A percentile compares a stretch with the other conserved stretches of the same genome.
Evolutionary conservation across 169 alveolate genomes (phyloP).

Genomic region (Plasmodium fragile): DNA sequence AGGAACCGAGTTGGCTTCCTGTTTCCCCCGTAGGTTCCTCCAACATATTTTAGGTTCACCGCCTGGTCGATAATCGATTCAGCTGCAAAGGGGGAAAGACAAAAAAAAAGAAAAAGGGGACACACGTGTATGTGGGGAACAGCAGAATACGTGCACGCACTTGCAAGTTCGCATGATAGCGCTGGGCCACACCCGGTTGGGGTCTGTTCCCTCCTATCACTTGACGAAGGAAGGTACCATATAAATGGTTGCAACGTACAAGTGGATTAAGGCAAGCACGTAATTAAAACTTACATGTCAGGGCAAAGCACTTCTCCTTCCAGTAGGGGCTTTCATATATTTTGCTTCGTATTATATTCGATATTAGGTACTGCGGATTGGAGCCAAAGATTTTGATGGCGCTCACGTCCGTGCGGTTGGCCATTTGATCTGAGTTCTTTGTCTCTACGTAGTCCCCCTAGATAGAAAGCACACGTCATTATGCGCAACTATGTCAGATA

Average conservation of each 20-base stretch:
- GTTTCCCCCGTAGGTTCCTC: slow-evolving; percentile 98
- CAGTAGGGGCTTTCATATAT: slow-evolving; percentile 89
- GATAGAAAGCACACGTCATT: neutral
- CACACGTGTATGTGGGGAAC: neutral
- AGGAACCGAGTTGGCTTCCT: slow-evolving; percentile 96
- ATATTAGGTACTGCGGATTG: slow-evolving; percentile 90
- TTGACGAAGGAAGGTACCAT: neutral
- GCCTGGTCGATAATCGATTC: slow-evolving; percentile 97
- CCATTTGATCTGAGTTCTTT: slow-evolving; percentile 78
- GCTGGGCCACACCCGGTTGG: neutral
- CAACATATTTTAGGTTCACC: slow-evolving; percentile 94
- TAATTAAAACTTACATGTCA: slow-evolving; percentile 76
- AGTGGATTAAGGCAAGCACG: neutral
- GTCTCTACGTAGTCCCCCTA: neutral
- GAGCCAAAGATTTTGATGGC: slow-evolving; percentile 90
- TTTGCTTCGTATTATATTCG: slow-evolving; percentile 90
- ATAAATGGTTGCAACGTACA: neutral
- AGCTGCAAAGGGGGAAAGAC: slow-evolving; percentile 67
- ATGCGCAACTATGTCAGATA: neutral
- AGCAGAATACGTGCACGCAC: neutral
- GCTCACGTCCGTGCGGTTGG: slow-evolving; percentile 91
- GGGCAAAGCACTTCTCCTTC: slow-evolving; percentile 93
- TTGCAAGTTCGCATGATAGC: neutral
- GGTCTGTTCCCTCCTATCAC: neutral
- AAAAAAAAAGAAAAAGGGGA: neutral